Evolutionary conservation across 139 green algal species (phyloP).

Genomic region (Volvox reticuliferus): DNA sequence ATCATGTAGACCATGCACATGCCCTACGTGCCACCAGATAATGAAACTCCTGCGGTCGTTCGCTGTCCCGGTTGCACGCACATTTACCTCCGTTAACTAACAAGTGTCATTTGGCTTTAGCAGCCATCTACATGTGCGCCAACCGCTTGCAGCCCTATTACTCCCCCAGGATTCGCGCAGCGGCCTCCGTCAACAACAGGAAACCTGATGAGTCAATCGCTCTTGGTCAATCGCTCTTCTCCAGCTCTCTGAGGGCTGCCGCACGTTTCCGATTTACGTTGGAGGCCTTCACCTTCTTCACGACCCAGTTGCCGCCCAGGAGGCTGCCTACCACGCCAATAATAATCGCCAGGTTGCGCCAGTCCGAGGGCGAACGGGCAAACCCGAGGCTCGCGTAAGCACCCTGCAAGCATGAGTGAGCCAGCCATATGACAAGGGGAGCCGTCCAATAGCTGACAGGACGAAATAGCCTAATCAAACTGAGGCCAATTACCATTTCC

Average conservation of each 20-base stretch:
- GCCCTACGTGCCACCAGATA: too few relatives aligned
- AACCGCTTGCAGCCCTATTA: too few relatives aligned
- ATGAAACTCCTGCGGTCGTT: too few relatives aligned
- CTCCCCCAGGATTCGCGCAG: too few relatives aligned
- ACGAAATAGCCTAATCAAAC: too few relatives aligned
- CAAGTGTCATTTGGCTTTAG: too few relatives aligned
- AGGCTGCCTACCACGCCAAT: constrained; percentile 17
- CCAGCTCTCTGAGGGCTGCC: constrained; percentile 54
- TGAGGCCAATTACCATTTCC: too few relatives aligned
- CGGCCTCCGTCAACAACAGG: too few relatives aligned
- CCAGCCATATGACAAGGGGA: neutral
- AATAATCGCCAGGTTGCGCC: constrained; percentile 64
- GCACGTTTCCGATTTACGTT: constrained; percentile 46
- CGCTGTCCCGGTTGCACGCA: too few relatives aligned
- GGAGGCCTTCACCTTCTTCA: constrained; percentile 44
- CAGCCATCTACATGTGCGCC: too few relatives aligned
- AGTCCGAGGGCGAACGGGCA: constrained; percentile 48
- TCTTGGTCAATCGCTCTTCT: constrained; percentile 63
- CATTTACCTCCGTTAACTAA: too few relatives aligned
- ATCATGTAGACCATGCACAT: too few relatives aligned
- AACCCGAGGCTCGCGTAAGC: constrained; percentile 61
- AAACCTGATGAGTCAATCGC: constrained; percentile 29
- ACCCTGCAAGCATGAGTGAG: constrained; percentile 38
- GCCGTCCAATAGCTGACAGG: neutral
- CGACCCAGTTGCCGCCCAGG: constrained; percentile 52